Conservation (phyloP, 129 eudicot species). For the Centrapalus pauciflorus region DNA sequence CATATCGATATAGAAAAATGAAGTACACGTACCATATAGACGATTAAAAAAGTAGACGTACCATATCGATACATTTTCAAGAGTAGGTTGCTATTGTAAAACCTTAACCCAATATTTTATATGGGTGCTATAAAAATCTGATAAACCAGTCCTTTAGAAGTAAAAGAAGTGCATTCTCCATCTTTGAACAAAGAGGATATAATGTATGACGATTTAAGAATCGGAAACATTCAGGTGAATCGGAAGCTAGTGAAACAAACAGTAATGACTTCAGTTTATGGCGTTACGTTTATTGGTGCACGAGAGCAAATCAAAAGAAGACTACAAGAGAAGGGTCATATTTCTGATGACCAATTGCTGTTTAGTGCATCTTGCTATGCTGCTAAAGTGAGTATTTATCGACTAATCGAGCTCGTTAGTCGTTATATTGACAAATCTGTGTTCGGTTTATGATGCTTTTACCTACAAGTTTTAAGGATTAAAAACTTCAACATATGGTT, state of each 20-base stretch:
- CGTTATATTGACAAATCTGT: background rate
- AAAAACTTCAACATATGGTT: background rate
- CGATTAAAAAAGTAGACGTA: too few species aligned
- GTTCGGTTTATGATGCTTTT: background rate
- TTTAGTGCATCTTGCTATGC: constrained; percentile 87
- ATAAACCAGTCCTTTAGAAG: background rate
- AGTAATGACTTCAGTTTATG: constrained; percentile 99
- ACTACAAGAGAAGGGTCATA: constrained; percentile 74
- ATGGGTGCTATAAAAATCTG: too few species aligned
- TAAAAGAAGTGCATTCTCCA: background rate
- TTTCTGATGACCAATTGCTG: constrained; percentile 70
- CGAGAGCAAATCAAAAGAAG: constrained; percentile 92
- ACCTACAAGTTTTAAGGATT: background rate
- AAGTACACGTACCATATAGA: too few species aligned
- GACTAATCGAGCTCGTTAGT: background rate
- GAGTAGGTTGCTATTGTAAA: too few species aligned
- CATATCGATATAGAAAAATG: too few species aligned
- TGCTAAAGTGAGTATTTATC: constrained; percentile 61
- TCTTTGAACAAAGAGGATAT: background rate
- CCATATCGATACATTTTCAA: too few species aligned
- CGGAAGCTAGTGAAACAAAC: constrained; percentile 93
- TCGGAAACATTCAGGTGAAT: constrained; percentile 58
- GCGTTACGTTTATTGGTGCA: constrained; percentile 91
- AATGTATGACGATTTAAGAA: constrained; percentile 1
- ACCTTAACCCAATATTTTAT: too few species aligned